Conservation (phyloP, 257 asterid species). For the Echites panduratus region DNA sequence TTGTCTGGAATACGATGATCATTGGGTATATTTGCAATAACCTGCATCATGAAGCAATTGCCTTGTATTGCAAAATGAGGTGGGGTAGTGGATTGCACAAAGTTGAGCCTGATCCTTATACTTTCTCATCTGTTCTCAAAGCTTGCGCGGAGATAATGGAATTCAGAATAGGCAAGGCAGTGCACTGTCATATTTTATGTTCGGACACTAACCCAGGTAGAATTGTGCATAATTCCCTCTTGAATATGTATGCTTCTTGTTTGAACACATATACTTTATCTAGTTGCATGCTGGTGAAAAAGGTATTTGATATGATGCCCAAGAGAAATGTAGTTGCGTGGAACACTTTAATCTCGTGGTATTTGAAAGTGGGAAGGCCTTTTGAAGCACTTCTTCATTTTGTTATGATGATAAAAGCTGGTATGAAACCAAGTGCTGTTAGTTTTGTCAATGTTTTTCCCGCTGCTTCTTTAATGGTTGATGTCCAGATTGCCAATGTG, state of each 20-base stretch:
- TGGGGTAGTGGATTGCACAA: conserved; percentile 12
- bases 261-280: conserved; percentile 16
- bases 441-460: conserved; percentile 63
- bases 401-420: conserved; percentile 52
- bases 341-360: conserved; percentile 70
- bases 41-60: conserved; percentile 62
- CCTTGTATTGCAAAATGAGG: conserved; percentile 52
- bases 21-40: conserved; percentile 74
- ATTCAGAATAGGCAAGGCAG: conserved; percentile 57
- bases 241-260: conserved; percentile 79
- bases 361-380: conserved; percentile 39
- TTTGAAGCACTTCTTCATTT: conserved; percentile 49
- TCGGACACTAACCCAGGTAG: conserved; percentile 51
- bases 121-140: conserved; percentile 76
- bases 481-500: conserved; percentile 36
- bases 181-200: conserved; percentile 71
- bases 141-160: conserved; percentile 74
- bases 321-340: conserved; percentile 73
- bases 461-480: conserved; percentile 41
- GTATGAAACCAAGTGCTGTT: conserved; percentile 47
- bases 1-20: conserved; percentile 78
- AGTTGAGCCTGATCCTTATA: conserved; percentile 66
- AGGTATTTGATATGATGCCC: conserved; percentile 56
- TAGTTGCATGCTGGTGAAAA: conserved; percentile 42
- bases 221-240: conserved; percentile 70